Percentiles rank a stretch among this genome's conserved stretches.
These are phyloP conservation scores for Orychophragmus violaceus DNA, from an alignment of 345 rosid species.

Conservation along the genomic window DNA sequence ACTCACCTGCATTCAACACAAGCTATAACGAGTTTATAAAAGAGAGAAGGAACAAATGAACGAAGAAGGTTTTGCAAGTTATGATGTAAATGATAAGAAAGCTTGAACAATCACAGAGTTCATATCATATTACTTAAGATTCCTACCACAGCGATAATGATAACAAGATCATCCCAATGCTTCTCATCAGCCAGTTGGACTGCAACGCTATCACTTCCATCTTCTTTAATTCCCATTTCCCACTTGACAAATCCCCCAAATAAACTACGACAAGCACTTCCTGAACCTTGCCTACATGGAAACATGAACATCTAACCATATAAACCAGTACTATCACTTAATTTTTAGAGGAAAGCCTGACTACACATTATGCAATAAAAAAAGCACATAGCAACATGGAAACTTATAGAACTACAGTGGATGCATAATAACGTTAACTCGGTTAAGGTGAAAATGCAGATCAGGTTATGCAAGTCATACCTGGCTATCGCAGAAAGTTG, in stretches of 20 bases:
- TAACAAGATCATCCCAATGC: too few relatives aligned
- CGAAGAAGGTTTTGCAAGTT: neutral
- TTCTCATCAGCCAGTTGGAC: constrained; percentile 85
- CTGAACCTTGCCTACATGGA: constrained; percentile 81
- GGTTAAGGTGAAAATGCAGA: neutral
- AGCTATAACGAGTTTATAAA: neutral
- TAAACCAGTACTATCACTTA: neutral
- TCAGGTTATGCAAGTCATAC: constrained; percentile 28
- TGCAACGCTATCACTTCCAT: constrained; percentile 89
- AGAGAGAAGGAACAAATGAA: neutral
- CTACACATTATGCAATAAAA: neutral
- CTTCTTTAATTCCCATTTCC: constrained; percentile 75
- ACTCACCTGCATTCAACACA: constrained; percentile 51
- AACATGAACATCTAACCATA: constrained; percentile 15
- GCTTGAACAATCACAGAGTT: neutral
- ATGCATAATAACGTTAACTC: too few relatives aligned
- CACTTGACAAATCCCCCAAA: constrained; percentile 96
- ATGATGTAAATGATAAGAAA: neutral
- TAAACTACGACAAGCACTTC: constrained; percentile 97
- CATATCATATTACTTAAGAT: neutral
- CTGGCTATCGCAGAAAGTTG: constrained; percentile 93
- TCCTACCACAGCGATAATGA: constrained; percentile 92
- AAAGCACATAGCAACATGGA: neutral
- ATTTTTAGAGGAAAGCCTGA: neutral
- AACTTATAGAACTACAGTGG: neutral